Evolutionary conservation across 768 basidiomycete species (phyloP), one percentile per base, ranked within the genome.

Genomic region (Pholiota molesta): DNA sequence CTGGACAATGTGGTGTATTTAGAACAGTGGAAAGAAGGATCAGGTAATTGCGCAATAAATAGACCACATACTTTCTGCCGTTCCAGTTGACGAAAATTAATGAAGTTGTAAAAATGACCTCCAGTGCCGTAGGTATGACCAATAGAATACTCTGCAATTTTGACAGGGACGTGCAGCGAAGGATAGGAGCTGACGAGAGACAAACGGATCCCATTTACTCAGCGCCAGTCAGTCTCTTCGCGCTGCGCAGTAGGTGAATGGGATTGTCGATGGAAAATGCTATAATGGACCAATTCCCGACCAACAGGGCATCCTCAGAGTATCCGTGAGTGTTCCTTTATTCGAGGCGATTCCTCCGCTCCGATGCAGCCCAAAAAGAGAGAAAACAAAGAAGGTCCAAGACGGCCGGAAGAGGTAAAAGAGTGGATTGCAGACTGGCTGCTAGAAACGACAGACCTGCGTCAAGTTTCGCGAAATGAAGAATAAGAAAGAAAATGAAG

Each of bases 181-280:
- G 83, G 64, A 86, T 89, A 42, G 88, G 75, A 61, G 87, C 84
- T 39, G 84, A 76, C 31, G 92, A 92, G 63, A 93, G 77, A 74
- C 91, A 94, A 68, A 86, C 75, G 61, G 81, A 79, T 76, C 74
- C 79, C 82, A 82, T 83, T 73, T 75, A 77, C 66, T 63, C 57
- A 35, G 61, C 51, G 52, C 62, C 59, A 16, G 16, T 58, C 55
- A 59, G 47, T 35, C 35, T 42, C 62, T 37, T 35, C 31, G 47
- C 47, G 23, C 47, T 49, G 61, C 40, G 59, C 39, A 57, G 51
- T 57, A 61, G 57, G 44, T 55, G 51, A 57, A 57, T 37, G 42
- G 26, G 53, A 42, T 51, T 55, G 26, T 19, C 40, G 53, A 39
- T 60, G 42, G 37, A 33, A n/a, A 19, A 35, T 51, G 23, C 35